Evolutionary conservation across 805 yeast genomes (phyloP).

Genomic region (Metschnikowia lunata): DNA sequence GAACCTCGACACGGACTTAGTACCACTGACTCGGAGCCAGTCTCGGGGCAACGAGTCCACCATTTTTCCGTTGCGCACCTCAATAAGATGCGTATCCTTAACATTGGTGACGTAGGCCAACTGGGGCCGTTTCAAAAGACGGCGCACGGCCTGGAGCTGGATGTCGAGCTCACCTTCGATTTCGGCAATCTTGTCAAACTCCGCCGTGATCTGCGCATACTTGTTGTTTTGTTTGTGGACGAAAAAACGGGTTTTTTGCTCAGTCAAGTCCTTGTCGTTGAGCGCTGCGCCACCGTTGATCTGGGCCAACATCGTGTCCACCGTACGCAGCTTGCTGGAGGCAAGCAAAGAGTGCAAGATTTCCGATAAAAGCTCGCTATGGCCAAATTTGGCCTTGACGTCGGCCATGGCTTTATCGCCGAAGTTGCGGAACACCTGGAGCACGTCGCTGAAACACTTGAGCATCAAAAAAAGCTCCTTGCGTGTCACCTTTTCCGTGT

Average conservation of each 20-base stretch:
- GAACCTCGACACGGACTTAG: constrained; percentile 66
- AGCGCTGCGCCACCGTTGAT: constrained; percentile 51
- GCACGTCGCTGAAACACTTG: constrained; percentile 38
- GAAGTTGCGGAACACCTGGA: constrained; percentile 18
- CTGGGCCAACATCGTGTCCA: constrained; percentile 40
- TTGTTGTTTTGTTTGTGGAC: constrained; percentile 25
- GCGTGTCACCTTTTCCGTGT: constrained; percentile 42
- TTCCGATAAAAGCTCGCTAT: constrained; percentile 30
- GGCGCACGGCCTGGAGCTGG: constrained; percentile 49
- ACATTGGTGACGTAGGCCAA: constrained; percentile 52
- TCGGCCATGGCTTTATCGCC: constrained; percentile 11
- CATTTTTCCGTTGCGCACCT: constrained; percentile 57
- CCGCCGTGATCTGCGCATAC: constrained; percentile 37
- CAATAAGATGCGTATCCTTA: constrained; percentile 71
- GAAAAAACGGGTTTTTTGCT: constrained; percentile 44
- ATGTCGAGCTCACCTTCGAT: constrained; percentile 46
- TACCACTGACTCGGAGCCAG: constrained; percentile 74
- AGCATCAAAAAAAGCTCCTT: constrained; percentile 57
- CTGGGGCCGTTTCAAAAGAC: constrained; percentile 50
- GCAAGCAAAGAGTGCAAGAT: constrained; percentile 38
- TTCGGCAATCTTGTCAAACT: constrained; percentile 34
- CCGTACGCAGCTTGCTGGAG: constrained; percentile 25
- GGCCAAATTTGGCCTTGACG: constrained; percentile 20
- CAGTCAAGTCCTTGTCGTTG: constrained; percentile 42
- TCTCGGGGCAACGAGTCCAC: constrained; percentile 57